Evolutionary conservation across 192 early-diverging fungal genomes (phyloP).

Genomic region (Entophlyctis luteolus): DNA sequence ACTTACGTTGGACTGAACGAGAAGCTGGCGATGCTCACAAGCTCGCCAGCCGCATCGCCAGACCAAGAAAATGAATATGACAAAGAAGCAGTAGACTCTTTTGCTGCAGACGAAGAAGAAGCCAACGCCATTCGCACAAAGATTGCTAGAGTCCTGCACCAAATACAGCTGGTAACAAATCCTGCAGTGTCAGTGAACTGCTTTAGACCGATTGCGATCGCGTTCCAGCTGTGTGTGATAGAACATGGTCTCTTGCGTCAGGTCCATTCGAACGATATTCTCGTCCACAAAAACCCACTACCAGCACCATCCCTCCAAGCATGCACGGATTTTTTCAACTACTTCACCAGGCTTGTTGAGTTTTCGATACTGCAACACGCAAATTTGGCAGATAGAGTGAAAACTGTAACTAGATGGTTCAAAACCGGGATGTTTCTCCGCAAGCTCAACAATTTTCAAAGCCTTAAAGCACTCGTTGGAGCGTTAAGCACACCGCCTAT

Average conservation of each 20-base stretch:
- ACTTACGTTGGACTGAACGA: constrained; percentile 19
- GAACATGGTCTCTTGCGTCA: constrained; percentile 66
- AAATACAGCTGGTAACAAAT: constrained; percentile 18
- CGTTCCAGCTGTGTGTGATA: constrained; percentile 66
- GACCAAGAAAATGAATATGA: background rate
- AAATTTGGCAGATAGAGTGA: constrained; percentile 55
- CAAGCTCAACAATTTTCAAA: constrained; percentile 64
- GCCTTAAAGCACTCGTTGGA: constrained; percentile 64
- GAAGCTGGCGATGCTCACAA: constrained; percentile 9
- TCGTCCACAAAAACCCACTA: constrained; percentile 57
- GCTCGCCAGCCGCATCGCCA: background rate
- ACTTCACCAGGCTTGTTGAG: constrained; percentile 69
- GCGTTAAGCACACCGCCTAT: constrained; percentile 70
- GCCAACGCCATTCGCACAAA: constrained; percentile 14
- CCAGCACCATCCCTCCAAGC: constrained; percentile 60
- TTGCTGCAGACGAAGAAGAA: constrained; percentile 3
- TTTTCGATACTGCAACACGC: constrained; percentile 61
- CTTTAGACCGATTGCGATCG: constrained; percentile 59
- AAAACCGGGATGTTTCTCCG: constrained; percentile 59
- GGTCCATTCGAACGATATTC: constrained; percentile 56
- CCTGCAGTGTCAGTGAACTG: constrained; percentile 42
- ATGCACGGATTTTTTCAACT: constrained; percentile 77
- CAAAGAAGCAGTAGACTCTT: background rate
- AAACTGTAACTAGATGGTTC: constrained; percentile 66
- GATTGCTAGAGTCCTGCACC: constrained; percentile 16